phyloP scores from a whole-genome alignment of 2,329 filamentous ascomycete species.

The Aureobasidium sp. region DNA sequence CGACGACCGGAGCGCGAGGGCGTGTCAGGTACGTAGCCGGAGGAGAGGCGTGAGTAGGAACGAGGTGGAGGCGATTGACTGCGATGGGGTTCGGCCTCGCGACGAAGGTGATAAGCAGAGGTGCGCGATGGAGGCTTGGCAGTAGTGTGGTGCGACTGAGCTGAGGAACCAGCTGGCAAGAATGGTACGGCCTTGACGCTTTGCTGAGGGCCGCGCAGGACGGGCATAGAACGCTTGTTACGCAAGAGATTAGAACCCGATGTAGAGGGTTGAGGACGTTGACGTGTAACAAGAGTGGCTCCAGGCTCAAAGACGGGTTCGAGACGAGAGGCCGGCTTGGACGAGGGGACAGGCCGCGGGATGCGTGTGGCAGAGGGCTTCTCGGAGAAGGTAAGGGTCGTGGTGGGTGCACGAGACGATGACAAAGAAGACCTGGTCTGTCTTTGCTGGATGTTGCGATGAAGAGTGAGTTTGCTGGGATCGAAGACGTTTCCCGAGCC shows the following conservation, averaged over 20 bases:
- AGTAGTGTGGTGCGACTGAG: conserved; percentile 70
- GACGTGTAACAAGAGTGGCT: conserved; percentile 61
- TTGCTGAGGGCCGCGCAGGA: conserved; percentile 42
- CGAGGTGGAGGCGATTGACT: conserved; percentile 41
- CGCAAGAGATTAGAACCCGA: conserved; percentile 50
- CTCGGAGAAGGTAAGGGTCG: conserved; percentile 86
- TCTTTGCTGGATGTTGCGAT: conserved; percentile 88
- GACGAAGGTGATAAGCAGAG: conserved; percentile 63
- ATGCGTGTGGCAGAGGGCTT: conserved; percentile 61
- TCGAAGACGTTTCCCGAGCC: conserved; percentile 77
- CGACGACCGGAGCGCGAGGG: conserved; percentile 40
- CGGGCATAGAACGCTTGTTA: conserved; percentile 55
- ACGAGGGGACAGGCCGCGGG: conserved; percentile 59
- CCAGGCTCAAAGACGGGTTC: conserved; percentile 90
- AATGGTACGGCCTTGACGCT: conserved; percentile 69
- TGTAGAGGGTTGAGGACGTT: conserved; percentile 46
- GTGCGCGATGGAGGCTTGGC: conserved; percentile 59
- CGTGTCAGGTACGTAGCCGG: conserved; percentile 42
- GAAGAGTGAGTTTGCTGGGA: conserved; percentile 71
- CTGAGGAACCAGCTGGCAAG: conserved; percentile 67
- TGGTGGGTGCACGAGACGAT: conserved; percentile 70
- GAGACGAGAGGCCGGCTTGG: conserved; percentile 53
- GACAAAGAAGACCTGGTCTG: conserved; percentile 54
- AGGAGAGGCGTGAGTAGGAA: conserved; percentile 42
- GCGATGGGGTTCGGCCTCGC: conserved; percentile 66